phyloP scores from a whole-genome alignment of 139 green algal genomes.

The Eudorina sp. region DNA sequence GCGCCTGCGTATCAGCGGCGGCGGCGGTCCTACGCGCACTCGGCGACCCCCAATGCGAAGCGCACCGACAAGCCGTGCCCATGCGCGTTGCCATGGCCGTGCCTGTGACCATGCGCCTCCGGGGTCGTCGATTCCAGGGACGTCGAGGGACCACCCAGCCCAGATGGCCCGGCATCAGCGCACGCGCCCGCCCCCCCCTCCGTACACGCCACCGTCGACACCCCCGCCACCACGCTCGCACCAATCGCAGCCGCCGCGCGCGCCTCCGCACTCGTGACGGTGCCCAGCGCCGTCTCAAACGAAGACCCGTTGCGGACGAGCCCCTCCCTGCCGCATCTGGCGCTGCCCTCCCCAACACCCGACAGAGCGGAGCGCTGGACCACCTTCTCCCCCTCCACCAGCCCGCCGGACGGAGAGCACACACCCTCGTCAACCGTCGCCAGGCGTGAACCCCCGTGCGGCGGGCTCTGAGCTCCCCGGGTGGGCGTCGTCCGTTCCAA shows the following conservation, averaged over 20 bases:
- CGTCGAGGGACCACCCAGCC: too few species aligned
- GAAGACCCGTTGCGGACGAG: constrained; percentile 15
- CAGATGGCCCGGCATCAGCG: neutral
- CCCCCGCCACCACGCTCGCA: neutral
- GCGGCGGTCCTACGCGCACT: constrained; percentile 31
- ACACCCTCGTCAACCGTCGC: constrained; percentile 5
- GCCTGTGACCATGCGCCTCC: neutral
- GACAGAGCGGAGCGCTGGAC: constrained; percentile 22
- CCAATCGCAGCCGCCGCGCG: neutral
- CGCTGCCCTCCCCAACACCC: neutral
- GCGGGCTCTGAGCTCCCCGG: neutral
- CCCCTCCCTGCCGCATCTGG: neutral
- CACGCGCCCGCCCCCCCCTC: neutral
- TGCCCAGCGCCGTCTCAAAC: constrained; percentile 35
- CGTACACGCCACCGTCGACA: neutral
- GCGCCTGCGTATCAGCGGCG: too few species aligned
- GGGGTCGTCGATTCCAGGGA: neutral
- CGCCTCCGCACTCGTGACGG: neutral
- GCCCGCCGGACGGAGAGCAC: too few species aligned
- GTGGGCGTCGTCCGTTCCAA: too few species aligned
- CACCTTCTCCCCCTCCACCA: neutral
- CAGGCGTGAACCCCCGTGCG: too few species aligned
- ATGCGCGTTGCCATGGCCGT: neutral
- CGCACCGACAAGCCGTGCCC: neutral
- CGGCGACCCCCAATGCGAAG: neutral